Evolutionary conservation across 306 rosid genomes (phyloP).

Genomic region (Quercus robur): DNA sequence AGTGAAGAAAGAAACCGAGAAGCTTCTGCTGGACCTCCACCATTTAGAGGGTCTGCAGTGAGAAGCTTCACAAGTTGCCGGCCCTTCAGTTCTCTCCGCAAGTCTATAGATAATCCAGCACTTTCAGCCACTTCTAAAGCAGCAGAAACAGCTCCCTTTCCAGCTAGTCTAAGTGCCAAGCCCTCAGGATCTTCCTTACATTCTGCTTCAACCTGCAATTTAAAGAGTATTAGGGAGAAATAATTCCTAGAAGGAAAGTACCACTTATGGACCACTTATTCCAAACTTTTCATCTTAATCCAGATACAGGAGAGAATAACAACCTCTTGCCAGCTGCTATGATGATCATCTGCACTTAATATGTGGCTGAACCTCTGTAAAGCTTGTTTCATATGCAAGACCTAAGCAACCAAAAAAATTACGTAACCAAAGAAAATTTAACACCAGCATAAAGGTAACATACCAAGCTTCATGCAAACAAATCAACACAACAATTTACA

Average conservation of each 20-base stretch:
- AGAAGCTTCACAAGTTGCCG: conserved; percentile 98
- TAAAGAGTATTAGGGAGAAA: conserved; percentile 12
- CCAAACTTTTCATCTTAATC: conserved; percentile 6
- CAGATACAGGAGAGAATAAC: conserved; percentile 10
- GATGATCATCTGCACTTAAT: conserved; percentile 81
- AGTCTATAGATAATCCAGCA: conserved; percentile 82
- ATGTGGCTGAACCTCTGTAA: conserved; percentile 89
- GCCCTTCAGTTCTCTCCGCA: conserved; percentile 94
- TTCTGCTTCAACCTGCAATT: conserved; percentile 86
- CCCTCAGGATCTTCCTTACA: conserved; percentile 99
- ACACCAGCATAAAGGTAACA: not conserved
- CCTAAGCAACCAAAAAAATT: conserved; percentile 50
- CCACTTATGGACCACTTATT: not conserved
- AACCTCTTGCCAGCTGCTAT: conserved; percentile 98
- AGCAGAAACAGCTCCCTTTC: conserved; percentile 97
- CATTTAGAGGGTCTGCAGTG: conserved; percentile 96
- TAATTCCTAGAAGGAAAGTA: not conserved
- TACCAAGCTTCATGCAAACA: not conserved
- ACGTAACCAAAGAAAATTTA: conserved; percentile 26
- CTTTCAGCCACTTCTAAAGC: conserved; percentile 99
- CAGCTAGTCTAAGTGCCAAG: conserved; percentile 92
- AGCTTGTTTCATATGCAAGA: conserved; percentile 79
- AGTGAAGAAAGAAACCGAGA: conserved; percentile 97
- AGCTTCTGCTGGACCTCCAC: conserved; percentile 99
- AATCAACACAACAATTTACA: not conserved